Evolutionary conservation across 2,329 filamentous ascomycete genomes (phyloP).

Genomic region (Aspergillus awamori): DNA sequence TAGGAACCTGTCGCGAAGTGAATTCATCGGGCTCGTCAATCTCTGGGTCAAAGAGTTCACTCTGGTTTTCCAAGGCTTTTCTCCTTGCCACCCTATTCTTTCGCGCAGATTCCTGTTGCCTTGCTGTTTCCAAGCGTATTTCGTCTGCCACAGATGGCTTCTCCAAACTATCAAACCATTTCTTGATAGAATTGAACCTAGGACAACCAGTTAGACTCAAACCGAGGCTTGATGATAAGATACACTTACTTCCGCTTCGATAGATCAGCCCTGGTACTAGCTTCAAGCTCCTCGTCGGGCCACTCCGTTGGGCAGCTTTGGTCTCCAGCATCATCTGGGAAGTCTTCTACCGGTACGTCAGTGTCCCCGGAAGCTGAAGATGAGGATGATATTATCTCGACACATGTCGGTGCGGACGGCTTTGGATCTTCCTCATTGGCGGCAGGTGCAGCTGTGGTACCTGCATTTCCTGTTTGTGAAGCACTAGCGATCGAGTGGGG

Average conservation of each 20-base stretch:
- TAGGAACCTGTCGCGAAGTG: neutral
- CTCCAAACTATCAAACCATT: conserved; percentile 10
- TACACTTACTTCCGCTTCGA: conserved; percentile 8
- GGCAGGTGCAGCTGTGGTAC: neutral
- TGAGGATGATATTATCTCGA: neutral
- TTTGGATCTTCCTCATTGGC: neutral
- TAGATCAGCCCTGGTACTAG: neutral
- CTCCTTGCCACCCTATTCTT: conserved; percentile 12
- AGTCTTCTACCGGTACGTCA: neutral
- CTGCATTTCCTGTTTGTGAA: neutral
- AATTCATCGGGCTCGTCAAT: neutral
- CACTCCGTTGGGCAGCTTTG: neutral
- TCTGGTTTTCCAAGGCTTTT: conserved; percentile 3
- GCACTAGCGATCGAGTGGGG: neutral
- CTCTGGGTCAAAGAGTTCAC: neutral
- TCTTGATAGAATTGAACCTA: conserved; percentile 17
- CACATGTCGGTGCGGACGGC: neutral
- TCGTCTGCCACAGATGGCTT: conserved; percentile 14
- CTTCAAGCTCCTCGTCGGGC: conserved; percentile 1
- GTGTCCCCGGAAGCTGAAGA: neutral
- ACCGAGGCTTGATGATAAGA: neutral
- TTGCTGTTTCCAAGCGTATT: conserved; percentile 17
- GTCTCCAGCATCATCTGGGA: neutral
- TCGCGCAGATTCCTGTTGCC: conserved; percentile 2
- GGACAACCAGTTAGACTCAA: neutral